phyloP scores from a whole-genome alignment of 176 grass and related monocot species.

The Miscanthus lutarioriparius region DNA sequence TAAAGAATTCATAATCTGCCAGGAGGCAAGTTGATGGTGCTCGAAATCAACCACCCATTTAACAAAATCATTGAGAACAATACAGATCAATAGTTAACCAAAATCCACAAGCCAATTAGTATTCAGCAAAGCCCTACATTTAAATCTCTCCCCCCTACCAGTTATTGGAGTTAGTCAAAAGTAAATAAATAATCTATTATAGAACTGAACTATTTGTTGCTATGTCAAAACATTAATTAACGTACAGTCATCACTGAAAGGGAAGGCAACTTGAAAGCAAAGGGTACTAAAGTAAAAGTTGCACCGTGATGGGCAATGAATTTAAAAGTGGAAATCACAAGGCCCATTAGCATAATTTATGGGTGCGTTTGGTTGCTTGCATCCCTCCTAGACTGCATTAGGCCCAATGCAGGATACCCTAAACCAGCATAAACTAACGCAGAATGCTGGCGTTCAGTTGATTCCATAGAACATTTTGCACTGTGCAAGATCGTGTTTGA shows the following conservation, averaged over 20 bases:
- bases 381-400: background rate
- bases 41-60: background rate
- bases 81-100: background rate
- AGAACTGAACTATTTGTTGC: background rate
- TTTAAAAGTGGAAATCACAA: background rate
- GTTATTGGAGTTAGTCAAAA: background rate
- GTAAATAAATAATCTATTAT: background rate
- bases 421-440: background rate
- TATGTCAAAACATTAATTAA: background rate
- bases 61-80: background rate
- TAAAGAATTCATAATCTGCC: slow-evolving; percentile 7
- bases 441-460: background rate
- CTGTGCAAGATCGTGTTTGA: background rate
- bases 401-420: background rate
- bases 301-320: background rate
- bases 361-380: background rate
- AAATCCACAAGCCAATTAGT: background rate
- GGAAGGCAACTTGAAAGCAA: background rate
- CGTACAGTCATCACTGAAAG: background rate
- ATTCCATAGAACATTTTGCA: background rate
- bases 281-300: background rate
- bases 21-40: background rate
- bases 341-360: background rate
- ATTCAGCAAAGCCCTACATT: slow-evolving; percentile 6
- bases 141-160: background rate